A percentile compares a stretch with the other conserved stretches of the same genome.
Conservation (phyloP, 1,284 basidiomycete species). For the Puccinia hordei region DNA sequence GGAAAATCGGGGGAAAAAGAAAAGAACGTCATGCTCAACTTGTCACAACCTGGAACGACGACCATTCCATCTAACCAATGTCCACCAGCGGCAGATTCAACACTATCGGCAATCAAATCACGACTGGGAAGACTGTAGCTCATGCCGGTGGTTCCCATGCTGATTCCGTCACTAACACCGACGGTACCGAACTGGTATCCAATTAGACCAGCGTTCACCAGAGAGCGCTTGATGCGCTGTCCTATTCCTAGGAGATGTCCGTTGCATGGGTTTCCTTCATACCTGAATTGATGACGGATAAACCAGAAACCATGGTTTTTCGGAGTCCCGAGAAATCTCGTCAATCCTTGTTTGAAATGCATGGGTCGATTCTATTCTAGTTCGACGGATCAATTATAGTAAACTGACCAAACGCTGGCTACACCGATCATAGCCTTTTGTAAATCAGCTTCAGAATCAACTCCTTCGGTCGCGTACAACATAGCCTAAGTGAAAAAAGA, state of each 20-base stretch:
- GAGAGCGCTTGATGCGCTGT: conserved; percentile 78
- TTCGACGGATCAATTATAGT: too few species aligned
- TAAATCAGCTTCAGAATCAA: conserved; percentile 70
- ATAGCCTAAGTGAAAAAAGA: conserved; percentile 70
- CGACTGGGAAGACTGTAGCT: conserved; percentile 84
- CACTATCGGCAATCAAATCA: conserved; percentile 83
- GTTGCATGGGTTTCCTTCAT: conserved; percentile 71
- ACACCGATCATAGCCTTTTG: conserved; percentile 94
- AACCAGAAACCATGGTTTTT: too few species aligned
- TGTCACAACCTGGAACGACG: conserved; percentile 92
- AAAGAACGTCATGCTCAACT: conserved; percentile 59
- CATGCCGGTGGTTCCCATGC: conserved; percentile 89
- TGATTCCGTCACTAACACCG: conserved; percentile 95
- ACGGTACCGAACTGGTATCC: conserved; percentile 95
- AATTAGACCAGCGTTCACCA: conserved; percentile 73
- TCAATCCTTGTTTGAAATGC: too few species aligned
- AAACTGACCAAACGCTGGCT: conserved; percentile 84
- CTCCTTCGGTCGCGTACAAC: conserved; percentile 91
- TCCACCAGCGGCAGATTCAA: conserved; percentile 74
- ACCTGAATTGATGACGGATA: too few species aligned
- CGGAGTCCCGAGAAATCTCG: too few species aligned
- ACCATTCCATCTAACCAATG: conserved; percentile 98
- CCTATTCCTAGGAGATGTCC: conserved; percentile 86
- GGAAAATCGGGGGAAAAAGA: background rate
- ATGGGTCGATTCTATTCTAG: too few species aligned